A percentile compares a stretch with the other conserved stretches of the same genome.
phyloP scores from a whole-genome alignment of 768 basidiomycete species.

The Tricholoma flavovirens region DNA sequence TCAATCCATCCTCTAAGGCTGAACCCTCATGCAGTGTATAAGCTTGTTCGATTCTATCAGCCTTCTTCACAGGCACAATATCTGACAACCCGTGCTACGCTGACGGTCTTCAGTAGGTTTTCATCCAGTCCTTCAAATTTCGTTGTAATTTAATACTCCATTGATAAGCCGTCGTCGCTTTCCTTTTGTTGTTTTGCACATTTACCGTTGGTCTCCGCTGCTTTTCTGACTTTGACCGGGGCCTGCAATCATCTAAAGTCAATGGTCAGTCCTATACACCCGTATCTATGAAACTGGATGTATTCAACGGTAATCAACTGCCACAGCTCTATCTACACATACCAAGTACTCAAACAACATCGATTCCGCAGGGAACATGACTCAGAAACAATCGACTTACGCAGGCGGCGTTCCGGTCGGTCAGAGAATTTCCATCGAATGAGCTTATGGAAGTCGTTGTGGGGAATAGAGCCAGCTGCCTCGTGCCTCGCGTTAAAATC shows the following conservation, averaged over 20 bases:
- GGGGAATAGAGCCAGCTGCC: background rate
- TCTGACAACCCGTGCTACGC: slow-evolving; percentile 66
- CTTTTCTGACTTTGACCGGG: slow-evolving; percentile 77
- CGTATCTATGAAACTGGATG: slow-evolving; percentile 19
- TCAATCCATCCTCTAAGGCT: slow-evolving; percentile 1
- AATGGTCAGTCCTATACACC: slow-evolving; percentile 52
- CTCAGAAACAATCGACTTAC: slow-evolving; percentile 43
- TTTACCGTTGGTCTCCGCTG: slow-evolving; percentile 75
- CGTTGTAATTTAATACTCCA: background rate
- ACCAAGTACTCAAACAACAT: slow-evolving; percentile 35
- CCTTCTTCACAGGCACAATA: slow-evolving; percentile 53
- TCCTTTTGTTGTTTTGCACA: slow-evolving; percentile 67
- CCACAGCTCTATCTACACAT: slow-evolving; percentile 43
- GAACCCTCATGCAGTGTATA: slow-evolving; percentile 52
- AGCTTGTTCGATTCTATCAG: slow-evolving; percentile 77
- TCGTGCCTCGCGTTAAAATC: background rate
- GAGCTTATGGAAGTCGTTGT: slow-evolving; percentile 12
- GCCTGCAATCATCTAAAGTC: slow-evolving; percentile 67
- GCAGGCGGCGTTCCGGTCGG: slow-evolving; percentile 47
- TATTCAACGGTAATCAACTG: slow-evolving; percentile 32
- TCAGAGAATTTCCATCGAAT: slow-evolving; percentile 77
- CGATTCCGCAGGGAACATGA: slow-evolving; percentile 39
- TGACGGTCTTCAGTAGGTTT: slow-evolving; percentile 73
- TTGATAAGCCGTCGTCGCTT: slow-evolving; percentile 62
- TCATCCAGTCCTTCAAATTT: background rate